Percentiles rank a stretch among this genome's conserved stretches.
phyloP scores from a whole-genome alignment of 2,329 filamentous ascomycete species.

The Diplodia corticola region DNA sequence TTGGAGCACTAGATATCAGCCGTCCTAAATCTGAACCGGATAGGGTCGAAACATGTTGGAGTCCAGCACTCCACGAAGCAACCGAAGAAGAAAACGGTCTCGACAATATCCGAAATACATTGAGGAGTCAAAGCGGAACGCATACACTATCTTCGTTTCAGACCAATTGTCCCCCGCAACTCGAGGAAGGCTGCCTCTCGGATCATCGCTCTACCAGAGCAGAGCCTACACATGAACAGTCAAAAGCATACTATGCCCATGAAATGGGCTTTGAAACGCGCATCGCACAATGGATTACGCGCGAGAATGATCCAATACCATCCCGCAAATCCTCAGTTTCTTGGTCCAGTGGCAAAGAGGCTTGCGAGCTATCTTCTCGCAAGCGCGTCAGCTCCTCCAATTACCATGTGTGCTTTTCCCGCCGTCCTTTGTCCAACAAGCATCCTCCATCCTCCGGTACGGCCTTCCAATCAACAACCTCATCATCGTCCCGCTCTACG shows the following conservation, averaged over 20 bases:
- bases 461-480: background rate
- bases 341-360: background rate
- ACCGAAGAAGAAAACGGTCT: background rate
- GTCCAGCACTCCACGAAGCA: background rate
- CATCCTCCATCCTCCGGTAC: background rate
- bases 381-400: conserved; percentile 2
- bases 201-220: background rate
- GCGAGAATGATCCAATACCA: background rate
- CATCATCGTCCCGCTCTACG: background rate
- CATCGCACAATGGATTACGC: conserved; percentile 4
- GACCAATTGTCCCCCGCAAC: background rate
- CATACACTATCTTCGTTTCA: background rate
- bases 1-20: background rate
- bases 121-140: background rate
- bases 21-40: background rate
- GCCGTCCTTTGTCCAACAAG: background rate
- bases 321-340: background rate
- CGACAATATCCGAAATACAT: background rate
- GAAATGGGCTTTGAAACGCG: background rate
- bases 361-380: background rate
- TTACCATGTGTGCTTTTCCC: background rate
- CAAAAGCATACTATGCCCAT: background rate
- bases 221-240: background rate
- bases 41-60: background rate
- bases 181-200: background rate